phyloP scores from a whole-genome alignment of 2,329 filamentous ascomycete species.

The Stagonosporopsis cucurbitacearum region DNA sequence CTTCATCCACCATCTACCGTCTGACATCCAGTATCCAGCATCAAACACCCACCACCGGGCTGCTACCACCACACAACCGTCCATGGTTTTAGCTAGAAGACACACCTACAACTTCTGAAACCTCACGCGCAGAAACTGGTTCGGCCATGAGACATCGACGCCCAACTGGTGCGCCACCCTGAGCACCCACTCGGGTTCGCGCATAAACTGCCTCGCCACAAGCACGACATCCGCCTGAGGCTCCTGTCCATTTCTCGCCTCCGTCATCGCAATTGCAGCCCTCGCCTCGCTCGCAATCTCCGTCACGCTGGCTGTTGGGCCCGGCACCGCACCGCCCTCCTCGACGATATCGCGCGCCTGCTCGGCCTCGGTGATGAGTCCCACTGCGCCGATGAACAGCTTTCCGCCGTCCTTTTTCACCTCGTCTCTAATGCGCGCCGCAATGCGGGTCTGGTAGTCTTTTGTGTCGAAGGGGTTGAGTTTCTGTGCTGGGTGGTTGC shows the following conservation, averaged over 20 bases:
- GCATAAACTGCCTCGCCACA: slow-evolving; percentile 62
- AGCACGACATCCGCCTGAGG: slow-evolving; percentile 58
- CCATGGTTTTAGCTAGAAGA: background rate
- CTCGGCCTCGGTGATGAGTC: slow-evolving; percentile 60
- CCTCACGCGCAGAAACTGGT: slow-evolving; percentile 52
- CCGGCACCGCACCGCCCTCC: slow-evolving; percentile 30
- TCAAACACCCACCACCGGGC: too few relatives aligned
- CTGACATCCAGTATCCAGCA: too few relatives aligned
- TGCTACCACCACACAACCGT: too few relatives aligned
- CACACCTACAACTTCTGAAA: slow-evolving; percentile 38
- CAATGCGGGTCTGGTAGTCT: slow-evolving; percentile 60
- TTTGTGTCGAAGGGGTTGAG: slow-evolving; percentile 49
- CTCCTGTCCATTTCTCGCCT: slow-evolving; percentile 34
- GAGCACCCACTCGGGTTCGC: slow-evolving; percentile 63
- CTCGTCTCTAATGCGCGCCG: slow-evolving; percentile 54
- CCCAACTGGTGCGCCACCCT: slow-evolving; percentile 58
- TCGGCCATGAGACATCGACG: slow-evolving; percentile 57
- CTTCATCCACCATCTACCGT: too few relatives aligned
- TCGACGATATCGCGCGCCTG: slow-evolving; percentile 57
- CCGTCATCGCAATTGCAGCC: slow-evolving; percentile 45
- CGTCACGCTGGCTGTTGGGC: slow-evolving; percentile 26
- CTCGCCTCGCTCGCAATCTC: slow-evolving; percentile 41
- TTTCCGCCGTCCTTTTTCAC: slow-evolving; percentile 43
- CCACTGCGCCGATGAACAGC: slow-evolving; percentile 60
- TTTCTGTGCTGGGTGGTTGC: slow-evolving; percentile 54